Evolutionary conservation across 2,329 filamentous ascomycete genomes (phyloP), one percentile per base, ranked within the genome.

Genomic region (Aspergillus sp.): DNA sequence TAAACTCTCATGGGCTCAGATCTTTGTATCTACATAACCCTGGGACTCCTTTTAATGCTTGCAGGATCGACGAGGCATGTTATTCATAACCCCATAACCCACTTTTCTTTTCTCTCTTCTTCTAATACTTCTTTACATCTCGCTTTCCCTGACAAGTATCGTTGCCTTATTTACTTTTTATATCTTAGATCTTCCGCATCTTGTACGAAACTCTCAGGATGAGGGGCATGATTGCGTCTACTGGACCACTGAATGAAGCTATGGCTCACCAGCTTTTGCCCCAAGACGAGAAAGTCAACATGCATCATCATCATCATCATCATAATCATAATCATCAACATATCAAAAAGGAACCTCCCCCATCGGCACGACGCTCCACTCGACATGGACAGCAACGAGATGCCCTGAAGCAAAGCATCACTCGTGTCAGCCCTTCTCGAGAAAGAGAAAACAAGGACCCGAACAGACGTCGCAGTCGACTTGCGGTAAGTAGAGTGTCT

Each of bases 391-490:
- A 47, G 3, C 62, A 60, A 5, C 61, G 61, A 27, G 63, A 63
- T 4, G 44, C 57, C 25, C 27, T 51, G 22, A 53, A 61, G 35
- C 54, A 55, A 20, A 52, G 48, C 20, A 43, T 44, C 30, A 47
- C 48, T 38, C 57, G 55, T 44, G 48, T 57, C 43, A 61, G 55
- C 43, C 53, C 57, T 15, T 51, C 50, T n/a, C 43, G 53, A 15
- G 61, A 66, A 15, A 49, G 61, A 37, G 70, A 74, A 13, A 60
- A 58, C 39, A 71, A 72, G 43, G 62, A 59, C 41, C 64, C 62
- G 48, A 67, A 65, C 25, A 71, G 77, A 49, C 70, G 75, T 48
- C 75, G 80, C 44, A 81, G 81, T 44, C 74, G 70, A 33, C 73
- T 79, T 41, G 77, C 77, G 19, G 77, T 79, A 68, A 47, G 60